Evolutionary conservation across 495 filamentous ascomycete genomes (phyloP).

Genomic region (Gamarada debralockiae): DNA sequence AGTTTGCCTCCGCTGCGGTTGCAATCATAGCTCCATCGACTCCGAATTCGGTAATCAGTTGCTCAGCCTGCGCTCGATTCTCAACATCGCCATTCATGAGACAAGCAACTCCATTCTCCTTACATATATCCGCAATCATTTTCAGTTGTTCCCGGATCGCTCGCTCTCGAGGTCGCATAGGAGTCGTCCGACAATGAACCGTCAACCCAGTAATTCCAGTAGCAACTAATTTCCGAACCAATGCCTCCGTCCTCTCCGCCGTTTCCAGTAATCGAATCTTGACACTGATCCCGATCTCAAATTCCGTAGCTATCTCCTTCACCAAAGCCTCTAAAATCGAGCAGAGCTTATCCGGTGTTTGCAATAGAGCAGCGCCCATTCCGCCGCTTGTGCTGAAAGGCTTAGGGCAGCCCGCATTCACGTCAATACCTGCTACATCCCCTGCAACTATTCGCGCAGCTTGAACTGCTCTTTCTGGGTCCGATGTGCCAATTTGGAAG

Average conservation of each 20-base stretch:
- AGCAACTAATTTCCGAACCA: constrained; percentile 69
- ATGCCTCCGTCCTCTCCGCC: constrained; percentile 60
- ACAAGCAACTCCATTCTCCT: constrained; percentile 78
- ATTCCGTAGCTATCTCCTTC: constrained; percentile 65
- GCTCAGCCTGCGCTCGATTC: constrained; percentile 59
- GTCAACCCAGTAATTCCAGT: constrained; percentile 93
- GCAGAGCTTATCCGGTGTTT: constrained; percentile 75
- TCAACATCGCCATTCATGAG: constrained; percentile 93
- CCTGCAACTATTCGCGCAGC: constrained; percentile 78
- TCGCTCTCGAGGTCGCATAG: constrained; percentile 85
- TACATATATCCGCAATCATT: constrained; percentile 75
- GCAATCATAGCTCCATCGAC: constrained; percentile 98
- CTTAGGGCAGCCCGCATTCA: constrained; percentile 97
- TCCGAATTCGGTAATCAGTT: constrained; percentile 67
- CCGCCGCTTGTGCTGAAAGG: constrained; percentile 87
- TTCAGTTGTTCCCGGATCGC: constrained; percentile 82
- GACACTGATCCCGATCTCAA: constrained; percentile 86
- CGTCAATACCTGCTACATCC: constrained; percentile 90
- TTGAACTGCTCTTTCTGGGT: constrained; percentile 73
- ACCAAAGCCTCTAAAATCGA: constrained; percentile 80
- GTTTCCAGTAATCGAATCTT: constrained; percentile 90
- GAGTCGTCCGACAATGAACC: constrained; percentile 91
- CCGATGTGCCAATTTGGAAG: constrained; percentile 87
- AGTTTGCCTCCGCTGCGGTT: constrained; percentile 81
- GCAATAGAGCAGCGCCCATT: constrained; percentile 90